Conservation (phyloP, 345 rosid genomes). For the Eucalyptus regnans region DNA sequence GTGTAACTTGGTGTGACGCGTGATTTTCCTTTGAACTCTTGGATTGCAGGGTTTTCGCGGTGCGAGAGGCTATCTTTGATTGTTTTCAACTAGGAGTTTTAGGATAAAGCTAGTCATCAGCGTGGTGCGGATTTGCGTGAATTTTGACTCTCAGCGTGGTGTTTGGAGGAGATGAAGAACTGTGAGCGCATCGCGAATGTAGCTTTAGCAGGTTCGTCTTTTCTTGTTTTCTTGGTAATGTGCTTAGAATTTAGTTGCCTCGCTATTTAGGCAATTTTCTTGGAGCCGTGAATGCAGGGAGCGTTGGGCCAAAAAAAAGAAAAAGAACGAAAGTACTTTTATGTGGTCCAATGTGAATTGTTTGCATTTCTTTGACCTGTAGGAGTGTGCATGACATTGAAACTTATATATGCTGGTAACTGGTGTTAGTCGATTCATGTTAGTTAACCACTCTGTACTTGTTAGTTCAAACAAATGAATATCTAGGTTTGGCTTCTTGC, state of each 20-base stretch:
- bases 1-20: not conserved
- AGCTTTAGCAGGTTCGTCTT: constrained; percentile 65
- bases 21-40: not conserved
- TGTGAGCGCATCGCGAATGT: constrained; percentile 64
- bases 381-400: not conserved
- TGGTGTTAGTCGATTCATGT: not conserved
- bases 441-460: not conserved
- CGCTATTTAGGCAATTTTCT: not conserved
- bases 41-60: not conserved
- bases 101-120: not conserved
- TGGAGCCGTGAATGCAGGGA: not conserved
- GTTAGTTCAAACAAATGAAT: not conserved
- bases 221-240: not conserved
- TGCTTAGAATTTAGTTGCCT: not conserved
- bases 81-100: not conserved
- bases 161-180: constrained; percentile 42
- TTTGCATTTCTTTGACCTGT: not conserved
- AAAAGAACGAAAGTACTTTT: not conserved
- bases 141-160: not conserved
- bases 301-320: not conserved
- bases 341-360: not conserved
- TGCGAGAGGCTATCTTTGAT: not conserved
- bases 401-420: not conserved
- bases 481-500: not conserved
- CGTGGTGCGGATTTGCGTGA: not conserved